Evolutionary conservation across 2,329 filamentous ascomycete genomes (phyloP).

Genomic region (Hypomyces perniciosus): DNA sequence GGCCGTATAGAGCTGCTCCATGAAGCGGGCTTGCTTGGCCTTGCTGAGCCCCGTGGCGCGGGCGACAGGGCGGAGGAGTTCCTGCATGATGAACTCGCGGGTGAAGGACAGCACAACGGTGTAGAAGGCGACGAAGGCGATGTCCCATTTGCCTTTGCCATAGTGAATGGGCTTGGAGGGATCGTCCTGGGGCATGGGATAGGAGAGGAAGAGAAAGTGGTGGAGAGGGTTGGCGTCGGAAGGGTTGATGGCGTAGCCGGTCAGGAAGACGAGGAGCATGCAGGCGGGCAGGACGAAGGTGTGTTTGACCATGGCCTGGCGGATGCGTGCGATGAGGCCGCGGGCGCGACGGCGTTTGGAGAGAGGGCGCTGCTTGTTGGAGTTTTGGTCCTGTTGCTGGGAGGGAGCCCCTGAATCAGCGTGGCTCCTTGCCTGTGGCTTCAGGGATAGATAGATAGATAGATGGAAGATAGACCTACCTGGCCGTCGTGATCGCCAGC

Average conservation of each 20-base stretch:
- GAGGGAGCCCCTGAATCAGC: too few relatives aligned
- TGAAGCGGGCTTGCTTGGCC: slow-evolving; percentile 82
- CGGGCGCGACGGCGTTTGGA: slow-evolving; percentile 52
- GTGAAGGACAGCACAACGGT: slow-evolving; percentile 86
- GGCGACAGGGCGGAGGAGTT: slow-evolving; percentile 72
- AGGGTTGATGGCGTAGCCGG: slow-evolving; percentile 69
- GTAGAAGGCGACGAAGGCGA: slow-evolving; percentile 86
- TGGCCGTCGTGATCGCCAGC: slow-evolving; percentile 17
- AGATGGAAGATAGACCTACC: slow-evolving; percentile 5
- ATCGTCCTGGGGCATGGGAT: slow-evolving; percentile 55
- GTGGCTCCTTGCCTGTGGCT: background rate
- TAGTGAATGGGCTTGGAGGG: slow-evolving; percentile 57
- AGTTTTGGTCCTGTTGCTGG: background rate
- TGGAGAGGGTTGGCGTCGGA: slow-evolving; percentile 71
- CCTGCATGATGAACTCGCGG: slow-evolving; percentile 93
- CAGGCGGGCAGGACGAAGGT: slow-evolving; percentile 62
- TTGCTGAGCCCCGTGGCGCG: slow-evolving; percentile 63
- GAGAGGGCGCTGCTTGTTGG: slow-evolving; percentile 32
- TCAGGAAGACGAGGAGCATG: slow-evolving; percentile 57
- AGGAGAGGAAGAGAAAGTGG: slow-evolving; percentile 84
- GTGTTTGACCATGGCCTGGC: slow-evolving; percentile 54
- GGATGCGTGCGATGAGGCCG: slow-evolving; percentile 40
- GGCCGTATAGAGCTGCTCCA: slow-evolving; percentile 94
- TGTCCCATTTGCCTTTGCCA: slow-evolving; percentile 80
- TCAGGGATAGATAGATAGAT: background rate